Evolutionary conservation across 306 rosid genomes (phyloP).

Genomic region (Lathyrus oleraceus): DNA sequence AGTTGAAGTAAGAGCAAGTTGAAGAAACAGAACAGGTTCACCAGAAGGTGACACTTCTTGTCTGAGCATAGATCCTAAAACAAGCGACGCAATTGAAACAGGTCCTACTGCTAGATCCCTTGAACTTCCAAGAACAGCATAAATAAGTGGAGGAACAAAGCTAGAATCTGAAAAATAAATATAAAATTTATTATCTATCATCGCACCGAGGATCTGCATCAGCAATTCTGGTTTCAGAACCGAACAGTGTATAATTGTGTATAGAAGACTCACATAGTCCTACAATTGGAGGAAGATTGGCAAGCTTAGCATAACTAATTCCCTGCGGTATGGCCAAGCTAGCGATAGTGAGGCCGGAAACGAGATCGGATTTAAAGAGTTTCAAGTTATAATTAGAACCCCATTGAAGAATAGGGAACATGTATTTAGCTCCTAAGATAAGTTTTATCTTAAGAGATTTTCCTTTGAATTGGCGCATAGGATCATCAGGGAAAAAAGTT

Average conservation of each 20-base stretch:
- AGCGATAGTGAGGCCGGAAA: slow-evolving; percentile 97
- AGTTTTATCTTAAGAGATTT: slow-evolving; percentile 51
- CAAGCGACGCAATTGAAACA: slow-evolving; percentile 95
- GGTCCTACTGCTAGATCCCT: slow-evolving; percentile 96
- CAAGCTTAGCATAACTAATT: slow-evolving; percentile 93
- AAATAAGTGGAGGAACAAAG: slow-evolving; percentile 93
- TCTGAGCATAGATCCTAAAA: slow-evolving; percentile 80
- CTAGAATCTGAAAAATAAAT: slow-evolving; percentile 67
- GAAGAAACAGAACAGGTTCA: slow-evolving; percentile 71
- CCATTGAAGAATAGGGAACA: slow-evolving; percentile 94
- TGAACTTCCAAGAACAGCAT: slow-evolving; percentile 94
- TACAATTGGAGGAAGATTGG: slow-evolving; percentile 86
- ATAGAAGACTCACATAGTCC: slow-evolving; percentile 73
- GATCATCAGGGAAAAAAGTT: slow-evolving; percentile 93
- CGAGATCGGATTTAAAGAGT: slow-evolving; percentile 83
- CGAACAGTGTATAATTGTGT: too few species aligned
- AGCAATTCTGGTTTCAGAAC: too few species aligned
- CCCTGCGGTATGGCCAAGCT: slow-evolving; percentile 99
- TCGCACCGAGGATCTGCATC: too few species aligned
- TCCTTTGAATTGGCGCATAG: slow-evolving; percentile 86
- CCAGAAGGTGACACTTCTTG: slow-evolving; percentile 75
- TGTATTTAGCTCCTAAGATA: slow-evolving; percentile 69
- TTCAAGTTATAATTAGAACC: slow-evolving; percentile 67
- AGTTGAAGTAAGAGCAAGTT: slow-evolving; percentile 82
- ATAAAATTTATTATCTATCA: not conserved